Percentiles rank a stretch among this genome's conserved stretches.
These are phyloP conservation scores for Papiliotrema flavescens DNA, from an alignment of 1,284 basidiomycete species.

Conservation along the genomic window DNA sequence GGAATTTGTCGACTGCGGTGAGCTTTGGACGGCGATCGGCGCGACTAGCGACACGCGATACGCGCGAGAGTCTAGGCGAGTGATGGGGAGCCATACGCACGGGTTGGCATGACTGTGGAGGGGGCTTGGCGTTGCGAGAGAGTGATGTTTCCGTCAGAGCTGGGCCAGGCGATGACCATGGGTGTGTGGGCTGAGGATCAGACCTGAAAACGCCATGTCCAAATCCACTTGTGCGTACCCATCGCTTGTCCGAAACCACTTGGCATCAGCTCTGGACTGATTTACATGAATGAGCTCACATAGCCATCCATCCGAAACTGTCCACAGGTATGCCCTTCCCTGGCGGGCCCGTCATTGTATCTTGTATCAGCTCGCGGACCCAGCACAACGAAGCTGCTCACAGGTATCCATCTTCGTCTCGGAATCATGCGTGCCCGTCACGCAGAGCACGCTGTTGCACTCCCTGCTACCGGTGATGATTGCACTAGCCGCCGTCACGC, in stretches of 20 bases:
- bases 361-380: too few species aligned
- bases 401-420: too few species aligned
- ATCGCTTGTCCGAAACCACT: constrained; percentile 57
- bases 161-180: constrained; percentile 66
- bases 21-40: neutral
- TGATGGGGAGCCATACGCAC: constrained; percentile 28
- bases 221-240: constrained; percentile 31
- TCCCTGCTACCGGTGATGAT: too few species aligned
- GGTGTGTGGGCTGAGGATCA: constrained; percentile 48
- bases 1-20: constrained; percentile 29
- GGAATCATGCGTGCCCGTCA: too few species aligned
- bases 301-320: constrained; percentile 59
- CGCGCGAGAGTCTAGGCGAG: neutral
- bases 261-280: neutral
- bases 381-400: too few species aligned
- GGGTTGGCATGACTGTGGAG: constrained; percentile 52
- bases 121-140: constrained; percentile 59
- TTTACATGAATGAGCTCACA: constrained; percentile 37
- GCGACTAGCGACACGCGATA: neutral
- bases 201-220: neutral
- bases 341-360: too few species aligned
- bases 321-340: constrained; percentile 38
- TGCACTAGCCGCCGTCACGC: too few species aligned
- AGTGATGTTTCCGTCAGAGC: constrained; percentile 56
- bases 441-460: too few species aligned